These are phyloP conservation scores for Myxozyma nipponensis DNA, from an alignment of 805 yeast genomes.

Conservation along the genomic window DNA sequence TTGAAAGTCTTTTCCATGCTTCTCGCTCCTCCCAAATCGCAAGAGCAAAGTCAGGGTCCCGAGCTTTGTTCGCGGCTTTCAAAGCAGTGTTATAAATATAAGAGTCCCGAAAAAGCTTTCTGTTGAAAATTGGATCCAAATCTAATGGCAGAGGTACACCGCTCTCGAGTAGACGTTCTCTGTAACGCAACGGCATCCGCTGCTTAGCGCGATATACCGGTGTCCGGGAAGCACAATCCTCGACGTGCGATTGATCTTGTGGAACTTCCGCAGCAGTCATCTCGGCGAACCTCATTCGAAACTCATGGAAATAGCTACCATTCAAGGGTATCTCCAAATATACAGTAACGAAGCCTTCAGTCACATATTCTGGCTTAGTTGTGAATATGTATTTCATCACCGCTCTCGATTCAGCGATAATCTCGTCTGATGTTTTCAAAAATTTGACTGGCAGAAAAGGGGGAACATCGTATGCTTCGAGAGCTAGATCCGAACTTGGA, in stretches of 20 bases:
- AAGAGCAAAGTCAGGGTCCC: constrained; percentile 57
- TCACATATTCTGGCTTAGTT: constrained; percentile 45
- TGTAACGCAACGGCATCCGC: constrained; percentile 8
- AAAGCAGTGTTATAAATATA: constrained; percentile 58
- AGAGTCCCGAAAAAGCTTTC: constrained; percentile 44
- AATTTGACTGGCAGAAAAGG: constrained; percentile 68
- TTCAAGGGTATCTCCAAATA: constrained; percentile 60
- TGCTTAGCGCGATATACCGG: neutral
- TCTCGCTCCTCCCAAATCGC: constrained; percentile 79
- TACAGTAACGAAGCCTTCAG: constrained; percentile 45
- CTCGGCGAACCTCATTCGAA: constrained; percentile 38
- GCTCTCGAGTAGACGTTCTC: constrained; percentile 16
- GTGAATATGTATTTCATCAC: constrained; percentile 57
- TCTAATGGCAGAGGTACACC: neutral
- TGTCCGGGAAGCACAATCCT: constrained; percentile 31
- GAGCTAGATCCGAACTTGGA: neutral
- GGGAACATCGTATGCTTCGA: constrained; percentile 35
- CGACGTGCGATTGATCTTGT: constrained; percentile 40
- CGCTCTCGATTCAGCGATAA: constrained; percentile 74
- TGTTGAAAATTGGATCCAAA: constrained; percentile 11
- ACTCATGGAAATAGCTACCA: constrained; percentile 41
- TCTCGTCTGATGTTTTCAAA: constrained; percentile 42
- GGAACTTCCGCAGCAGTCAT: constrained; percentile 39
- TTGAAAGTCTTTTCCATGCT: constrained; percentile 51
- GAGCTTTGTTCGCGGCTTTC: constrained; percentile 58